Evolutionary conservation across 148 eudicot species (phyloP).

Genomic region (Arctostaphylos glauca): DNA sequence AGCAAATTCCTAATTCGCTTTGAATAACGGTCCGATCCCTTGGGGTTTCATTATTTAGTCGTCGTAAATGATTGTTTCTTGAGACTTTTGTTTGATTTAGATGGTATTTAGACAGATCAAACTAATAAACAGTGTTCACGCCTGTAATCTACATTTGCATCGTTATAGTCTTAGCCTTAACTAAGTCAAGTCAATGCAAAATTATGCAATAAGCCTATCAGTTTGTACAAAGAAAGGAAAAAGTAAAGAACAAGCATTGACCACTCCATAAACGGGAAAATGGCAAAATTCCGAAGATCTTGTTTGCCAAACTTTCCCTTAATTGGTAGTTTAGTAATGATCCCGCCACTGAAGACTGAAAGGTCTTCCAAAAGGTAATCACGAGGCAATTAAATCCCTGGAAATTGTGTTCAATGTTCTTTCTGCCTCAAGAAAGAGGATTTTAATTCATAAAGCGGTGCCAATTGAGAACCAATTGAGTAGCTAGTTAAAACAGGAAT

Average conservation of each 20-base stretch:
- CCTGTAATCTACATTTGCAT: neutral
- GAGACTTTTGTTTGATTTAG: neutral
- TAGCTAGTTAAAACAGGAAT: neutral
- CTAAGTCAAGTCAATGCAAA: neutral
- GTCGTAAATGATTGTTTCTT: slow-evolving; percentile 1
- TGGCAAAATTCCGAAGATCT: neutral
- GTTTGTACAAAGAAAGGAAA: neutral
- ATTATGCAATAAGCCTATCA: neutral
- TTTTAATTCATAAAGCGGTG: neutral
- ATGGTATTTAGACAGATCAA: neutral
- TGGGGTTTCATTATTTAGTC: too few relatives aligned
- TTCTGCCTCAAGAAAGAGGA: neutral
- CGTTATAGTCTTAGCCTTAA: too few relatives aligned
- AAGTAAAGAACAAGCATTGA: neutral
- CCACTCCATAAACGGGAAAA: neutral
- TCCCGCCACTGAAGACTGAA: neutral
- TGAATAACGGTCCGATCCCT: too few relatives aligned
- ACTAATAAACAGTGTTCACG: neutral
- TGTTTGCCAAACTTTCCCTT: neutral
- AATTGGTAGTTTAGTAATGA: neutral
- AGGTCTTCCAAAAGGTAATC: neutral
- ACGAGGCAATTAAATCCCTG: neutral
- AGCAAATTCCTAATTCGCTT: too few relatives aligned
- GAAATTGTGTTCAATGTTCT: neutral
- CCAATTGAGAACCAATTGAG: neutral